Conservation (phyloP, 176 grass and related monocot genomes). For the Chloris gayana region DNA sequence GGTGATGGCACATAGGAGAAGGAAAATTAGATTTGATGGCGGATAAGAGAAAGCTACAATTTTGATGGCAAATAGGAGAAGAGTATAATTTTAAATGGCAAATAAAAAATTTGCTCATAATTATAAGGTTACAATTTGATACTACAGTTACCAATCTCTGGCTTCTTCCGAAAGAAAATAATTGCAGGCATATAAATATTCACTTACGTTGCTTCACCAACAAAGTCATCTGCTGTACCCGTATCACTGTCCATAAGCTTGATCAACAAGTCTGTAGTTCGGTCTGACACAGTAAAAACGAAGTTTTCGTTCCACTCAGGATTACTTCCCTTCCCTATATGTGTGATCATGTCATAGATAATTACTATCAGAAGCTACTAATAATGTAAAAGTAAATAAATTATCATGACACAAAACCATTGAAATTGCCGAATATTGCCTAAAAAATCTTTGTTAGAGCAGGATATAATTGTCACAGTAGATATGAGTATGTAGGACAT, state of each 20-base stretch:
- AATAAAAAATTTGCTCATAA: no score
- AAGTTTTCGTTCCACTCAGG: constrained; percentile 98
- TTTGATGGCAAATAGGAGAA: no score
- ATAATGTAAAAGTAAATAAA: not conserved
- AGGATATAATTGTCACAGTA: not conserved
- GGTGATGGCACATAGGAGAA: no score
- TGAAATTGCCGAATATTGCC: no score
- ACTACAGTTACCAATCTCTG: not conserved
- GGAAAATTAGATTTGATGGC: no score
- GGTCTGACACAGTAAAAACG: constrained; percentile 74
- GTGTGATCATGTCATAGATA: constrained; percentile 1
- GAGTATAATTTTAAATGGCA: no score
- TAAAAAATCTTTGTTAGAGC: constrained; percentile 19
- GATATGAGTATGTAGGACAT: not conserved
- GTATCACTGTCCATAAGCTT: constrained; percentile 88
- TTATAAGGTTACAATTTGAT: not conserved
- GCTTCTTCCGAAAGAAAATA: not conserved
- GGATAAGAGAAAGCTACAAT: no score
- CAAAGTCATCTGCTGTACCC: constrained; percentile 65
- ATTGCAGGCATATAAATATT: constrained; percentile 21
- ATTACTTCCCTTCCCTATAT: constrained; percentile 75
- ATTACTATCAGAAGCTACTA: not conserved
- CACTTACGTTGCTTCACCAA: constrained; percentile 85
- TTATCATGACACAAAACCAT: no score
- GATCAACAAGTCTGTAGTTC: constrained; percentile 59